These are phyloP conservation scores for Lagerstroemia speciosa DNA, from an alignment of 345 rosid species.

Conservation along the genomic window DNA sequence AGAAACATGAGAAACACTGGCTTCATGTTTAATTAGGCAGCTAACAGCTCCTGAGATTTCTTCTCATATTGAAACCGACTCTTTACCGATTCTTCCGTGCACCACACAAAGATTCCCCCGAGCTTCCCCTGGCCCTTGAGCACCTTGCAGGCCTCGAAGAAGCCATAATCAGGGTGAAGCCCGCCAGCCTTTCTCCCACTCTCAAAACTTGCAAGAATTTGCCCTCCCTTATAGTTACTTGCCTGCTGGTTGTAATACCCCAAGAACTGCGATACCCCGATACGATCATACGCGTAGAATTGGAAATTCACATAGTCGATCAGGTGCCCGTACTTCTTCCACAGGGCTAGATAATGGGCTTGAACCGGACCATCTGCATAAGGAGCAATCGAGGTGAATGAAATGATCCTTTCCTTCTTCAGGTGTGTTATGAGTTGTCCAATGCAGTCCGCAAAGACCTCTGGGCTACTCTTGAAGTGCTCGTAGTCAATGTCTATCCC, in stretches of 20 bases:
- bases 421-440: slow-evolving; percentile 25
- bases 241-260: slow-evolving; percentile 23
- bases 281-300: slow-evolving; percentile 32
- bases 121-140: too few species aligned
- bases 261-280: slow-evolving; percentile 20
- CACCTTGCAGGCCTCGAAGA: too few species aligned
- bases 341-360: slow-evolving; percentile 30
- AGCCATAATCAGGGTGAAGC: too few species aligned
- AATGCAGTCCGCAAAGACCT: slow-evolving; percentile 28
- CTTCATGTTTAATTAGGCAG: too few species aligned
- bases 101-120: too few species aligned
- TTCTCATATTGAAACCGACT: too few species aligned
- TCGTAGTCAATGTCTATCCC: slow-evolving; percentile 35
- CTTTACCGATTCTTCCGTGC: too few species aligned
- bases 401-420: slow-evolving; percentile 20
- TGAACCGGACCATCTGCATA: slow-evolving; percentile 30
- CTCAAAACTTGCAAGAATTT: slow-evolving; percentile 21
- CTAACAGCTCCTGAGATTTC: too few species aligned
- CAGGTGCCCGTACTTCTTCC: slow-evolving; percentile 29
- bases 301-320: slow-evolving; percentile 42
- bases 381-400: slow-evolving; percentile 40
- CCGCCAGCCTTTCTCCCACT: too few species aligned
- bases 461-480: slow-evolving; percentile 28
- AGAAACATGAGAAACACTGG: too few species aligned
- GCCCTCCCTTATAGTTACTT: slow-evolving; percentile 20